Conservation (phyloP, 306 rosid genomes). For the Trifolium pratense region DNA sequence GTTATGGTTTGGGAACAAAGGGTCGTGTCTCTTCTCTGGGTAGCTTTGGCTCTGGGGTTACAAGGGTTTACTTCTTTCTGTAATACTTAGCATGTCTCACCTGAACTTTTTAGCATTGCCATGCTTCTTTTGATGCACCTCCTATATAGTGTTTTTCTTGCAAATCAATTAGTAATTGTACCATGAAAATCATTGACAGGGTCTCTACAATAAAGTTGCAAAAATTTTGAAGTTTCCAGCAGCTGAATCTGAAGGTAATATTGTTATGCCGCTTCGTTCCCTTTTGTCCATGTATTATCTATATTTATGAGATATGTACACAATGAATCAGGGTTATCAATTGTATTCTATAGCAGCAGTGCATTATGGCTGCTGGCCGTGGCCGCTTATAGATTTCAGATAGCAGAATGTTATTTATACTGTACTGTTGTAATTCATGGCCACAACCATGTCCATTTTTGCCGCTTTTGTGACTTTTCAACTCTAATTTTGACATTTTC, state of each 20-base stretch:
- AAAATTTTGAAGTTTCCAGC: conserved; percentile 82
- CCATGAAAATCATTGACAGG: conserved; percentile 55
- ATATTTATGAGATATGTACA: not conserved
- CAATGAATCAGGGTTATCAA: not conserved
- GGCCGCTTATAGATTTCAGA: not conserved
- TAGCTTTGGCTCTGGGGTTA: not conserved
- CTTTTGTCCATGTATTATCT: not conserved
- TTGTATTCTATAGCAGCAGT: not conserved
- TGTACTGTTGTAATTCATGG: not conserved
- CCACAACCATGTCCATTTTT: not conserved
- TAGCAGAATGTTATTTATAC: no score
- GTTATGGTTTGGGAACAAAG: not conserved
- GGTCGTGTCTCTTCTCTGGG: not conserved
- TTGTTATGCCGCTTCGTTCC: conserved; percentile 25
- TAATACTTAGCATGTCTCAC: not conserved
- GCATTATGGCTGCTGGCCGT: not conserved
- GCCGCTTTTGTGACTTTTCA: not conserved
- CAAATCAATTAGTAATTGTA: conserved; percentile 4
- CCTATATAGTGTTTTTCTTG: not conserved
- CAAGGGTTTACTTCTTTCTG: not conserved
- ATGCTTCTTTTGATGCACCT: conserved; percentile 20
- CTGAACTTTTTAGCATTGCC: not conserved
- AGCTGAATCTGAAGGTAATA: conserved; percentile 57
- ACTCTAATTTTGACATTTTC: not conserved
- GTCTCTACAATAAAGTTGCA: conserved; percentile 77